Evolutionary conservation across 441 rosid species (phyloP), one percentile per base, ranked within the genome.

Genomic region (Erodium trifolium): DNA sequence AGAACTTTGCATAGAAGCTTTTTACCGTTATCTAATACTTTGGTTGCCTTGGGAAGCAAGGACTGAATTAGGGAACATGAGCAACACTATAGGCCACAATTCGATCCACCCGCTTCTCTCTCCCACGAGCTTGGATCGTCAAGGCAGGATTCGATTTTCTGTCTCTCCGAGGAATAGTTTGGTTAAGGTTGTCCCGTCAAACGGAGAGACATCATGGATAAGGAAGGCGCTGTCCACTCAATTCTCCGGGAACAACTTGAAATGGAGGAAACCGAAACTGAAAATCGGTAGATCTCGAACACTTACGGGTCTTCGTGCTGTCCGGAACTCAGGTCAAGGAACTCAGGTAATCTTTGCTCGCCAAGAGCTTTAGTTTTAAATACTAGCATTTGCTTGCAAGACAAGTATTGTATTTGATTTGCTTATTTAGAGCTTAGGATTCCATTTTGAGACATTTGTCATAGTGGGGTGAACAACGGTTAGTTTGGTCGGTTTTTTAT

Each of bases 281-380:
- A 57, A 72, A 41, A 70, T 73, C 71, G 81, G 77, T 74, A 66
- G 65, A 35, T 78, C 71, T 73, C 82, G 73, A 59, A 39, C 79
- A 62, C 69, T 75, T 71, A 64, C 81, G 0, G 64, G 80, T 69
- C 62, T 71, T 67, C 83, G 79, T 41, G 92, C 99, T 64, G 87
- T 86, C 5, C 82, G 90, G 70, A 83, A 91, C 7, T 77, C 82
- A 83, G 92, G 86, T 84, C 83, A 91, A 1, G 70, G 93, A 71
- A 82, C 92, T 49, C 83, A 87, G 96, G 97, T 91, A 68, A 65
- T 49, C 17, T 11, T 39, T 64, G 16, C 49, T 29, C 57, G 18
- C 49, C 23, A 43, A 51, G 23, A 65, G 8, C 13, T 72, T 63
- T 47, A 60, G 12, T 69, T 47, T 64, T 43, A 35, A 55, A 76